phyloP scores from a whole-genome alignment of 139 green algal species.

The Coelastrella sp. region DNA sequence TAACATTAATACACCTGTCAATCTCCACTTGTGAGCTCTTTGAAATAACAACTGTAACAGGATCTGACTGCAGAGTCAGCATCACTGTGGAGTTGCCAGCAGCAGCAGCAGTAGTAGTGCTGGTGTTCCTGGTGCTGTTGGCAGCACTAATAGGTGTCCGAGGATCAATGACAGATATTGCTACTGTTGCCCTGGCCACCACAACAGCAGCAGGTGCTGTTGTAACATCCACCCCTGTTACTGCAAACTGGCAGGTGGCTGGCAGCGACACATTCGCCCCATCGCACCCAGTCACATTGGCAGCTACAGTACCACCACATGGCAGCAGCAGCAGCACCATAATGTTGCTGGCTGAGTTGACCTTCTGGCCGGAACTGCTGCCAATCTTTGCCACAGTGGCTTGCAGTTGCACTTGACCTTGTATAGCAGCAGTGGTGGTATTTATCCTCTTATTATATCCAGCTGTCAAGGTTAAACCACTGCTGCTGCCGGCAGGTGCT shows the following conservation, averaged over 20 bases:
- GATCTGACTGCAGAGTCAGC: neutral
- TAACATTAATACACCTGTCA: neutral
- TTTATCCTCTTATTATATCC: neutral
- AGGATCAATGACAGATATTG: neutral
- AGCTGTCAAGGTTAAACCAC: neutral
- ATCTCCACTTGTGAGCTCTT: neutral
- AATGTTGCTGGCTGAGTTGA: neutral
- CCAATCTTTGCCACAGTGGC: neutral
- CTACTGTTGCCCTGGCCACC: neutral
- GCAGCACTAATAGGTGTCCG: neutral
- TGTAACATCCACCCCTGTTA: neutral
- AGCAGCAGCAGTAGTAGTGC: neutral
- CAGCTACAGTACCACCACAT: neutral
- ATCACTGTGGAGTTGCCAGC: neutral
- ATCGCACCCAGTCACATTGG: neutral
- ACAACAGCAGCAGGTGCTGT: neutral
- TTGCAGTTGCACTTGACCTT: neutral
- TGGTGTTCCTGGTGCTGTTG: neutral
- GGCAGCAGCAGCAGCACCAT: neutral
- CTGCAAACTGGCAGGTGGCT: neutral
- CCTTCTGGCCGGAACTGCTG: neutral
- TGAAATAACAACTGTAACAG: neutral
- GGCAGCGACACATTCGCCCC: neutral
- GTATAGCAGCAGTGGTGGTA: neutral
- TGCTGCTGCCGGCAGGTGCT: neutral